Evolutionary conservation across 768 basidiomycete species (phyloP), one percentile per base, ranked within the genome.

Genomic region (Trametes sanguinea): DNA sequence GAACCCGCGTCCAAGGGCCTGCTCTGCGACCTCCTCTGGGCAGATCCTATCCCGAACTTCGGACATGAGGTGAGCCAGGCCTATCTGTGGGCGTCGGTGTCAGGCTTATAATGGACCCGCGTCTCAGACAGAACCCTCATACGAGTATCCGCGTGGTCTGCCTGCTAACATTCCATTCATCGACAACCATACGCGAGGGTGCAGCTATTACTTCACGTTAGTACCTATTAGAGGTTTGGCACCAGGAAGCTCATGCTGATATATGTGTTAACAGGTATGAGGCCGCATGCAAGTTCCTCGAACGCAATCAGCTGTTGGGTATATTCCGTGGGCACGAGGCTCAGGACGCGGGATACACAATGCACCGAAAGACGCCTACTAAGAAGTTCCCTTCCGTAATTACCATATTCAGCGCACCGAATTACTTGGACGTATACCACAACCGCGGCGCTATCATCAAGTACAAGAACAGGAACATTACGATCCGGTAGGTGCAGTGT

Each of bases 391-490:
- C 95, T 0, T 92, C 93, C 0, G 92, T 98, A 35, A 97, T 98
- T 78, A 98, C 95, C 40, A 93, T 99, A 67, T 99, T 99, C 78
- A 94, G 92, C 16, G 96, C 95, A 1, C 96, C 96, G 10, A 95
- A 97, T 72, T 98, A 97, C 73, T 85, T 97, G 63, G 96, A 98
- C 72, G 91, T 92, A 16, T 97, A 98, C 76, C 89, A 93, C 74
- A 99, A 99, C 76, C 92, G 95, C 62, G 96, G 92, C 0, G 96
- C 96, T 2, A 92, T 99, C 16, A 87, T 98, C 75, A 97, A 97
- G 76, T 98, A 98, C 72, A 93, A 90, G 67, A 94, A 94, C 75
- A 95, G 94, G 77, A 95, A 92, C 58, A 95, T 97, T 79, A 97
- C 94, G 54, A 96, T 98, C 61, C 83, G 94, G 59, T 69, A 30